Percentiles rank a stretch among this genome's conserved stretches.
phyloP scores from a whole-genome alignment of 2,329 filamentous ascomycete genomes.

The Colletotrichum musicola region DNA sequence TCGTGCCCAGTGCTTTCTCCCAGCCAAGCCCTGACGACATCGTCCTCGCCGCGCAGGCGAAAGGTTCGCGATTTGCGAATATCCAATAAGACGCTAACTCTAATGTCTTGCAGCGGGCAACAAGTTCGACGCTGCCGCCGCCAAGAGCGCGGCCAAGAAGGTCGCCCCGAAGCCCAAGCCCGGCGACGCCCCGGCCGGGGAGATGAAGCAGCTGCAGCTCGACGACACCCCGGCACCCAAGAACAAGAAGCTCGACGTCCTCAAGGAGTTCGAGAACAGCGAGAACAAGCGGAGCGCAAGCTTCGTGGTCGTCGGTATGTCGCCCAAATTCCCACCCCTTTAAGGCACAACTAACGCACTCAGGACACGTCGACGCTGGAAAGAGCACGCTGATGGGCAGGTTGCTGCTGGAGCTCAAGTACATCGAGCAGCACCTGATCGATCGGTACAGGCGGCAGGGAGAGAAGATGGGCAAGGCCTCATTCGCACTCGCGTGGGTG shows the following conservation, averaged over 20 bases:
- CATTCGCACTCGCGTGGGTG: slow-evolving; percentile 97
- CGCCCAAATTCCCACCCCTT: neutral
- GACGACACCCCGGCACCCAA: slow-evolving; percentile 69
- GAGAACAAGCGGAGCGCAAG: slow-evolving; percentile 84
- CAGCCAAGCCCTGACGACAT: slow-evolving; percentile 93
- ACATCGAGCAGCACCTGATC: slow-evolving; percentile 88
- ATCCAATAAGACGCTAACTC: slow-evolving; percentile 64
- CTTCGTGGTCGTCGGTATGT: slow-evolving; percentile 90
- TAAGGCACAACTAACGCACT: slow-evolving; percentile 23
- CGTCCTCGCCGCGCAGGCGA: slow-evolving; percentile 87
- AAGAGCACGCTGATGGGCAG: slow-evolving; percentile 98
- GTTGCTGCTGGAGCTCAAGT: slow-evolving; percentile 88
- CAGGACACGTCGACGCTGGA: slow-evolving; percentile 95
- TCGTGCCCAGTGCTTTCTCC: slow-evolving; percentile 76
- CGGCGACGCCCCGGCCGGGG: slow-evolving; percentile 41
- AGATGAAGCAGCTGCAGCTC: slow-evolving; percentile 57
- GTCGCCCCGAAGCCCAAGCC: slow-evolving; percentile 48
- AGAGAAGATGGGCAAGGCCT: slow-evolving; percentile 91
- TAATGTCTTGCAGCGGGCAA: slow-evolving; percentile 68
- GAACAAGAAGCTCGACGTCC: slow-evolving; percentile 86
- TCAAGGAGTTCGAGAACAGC: slow-evolving; percentile 82
- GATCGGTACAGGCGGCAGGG: slow-evolving; percentile 91
- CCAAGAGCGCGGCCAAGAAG: slow-evolving; percentile 54
- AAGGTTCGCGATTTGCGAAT: slow-evolving; percentile 78
- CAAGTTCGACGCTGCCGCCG: slow-evolving; percentile 51